Base-by-base conservation (phyloP, 1,284 basidiomycete genomes). In the Austroboletus novae-zelandiae region DNA sequence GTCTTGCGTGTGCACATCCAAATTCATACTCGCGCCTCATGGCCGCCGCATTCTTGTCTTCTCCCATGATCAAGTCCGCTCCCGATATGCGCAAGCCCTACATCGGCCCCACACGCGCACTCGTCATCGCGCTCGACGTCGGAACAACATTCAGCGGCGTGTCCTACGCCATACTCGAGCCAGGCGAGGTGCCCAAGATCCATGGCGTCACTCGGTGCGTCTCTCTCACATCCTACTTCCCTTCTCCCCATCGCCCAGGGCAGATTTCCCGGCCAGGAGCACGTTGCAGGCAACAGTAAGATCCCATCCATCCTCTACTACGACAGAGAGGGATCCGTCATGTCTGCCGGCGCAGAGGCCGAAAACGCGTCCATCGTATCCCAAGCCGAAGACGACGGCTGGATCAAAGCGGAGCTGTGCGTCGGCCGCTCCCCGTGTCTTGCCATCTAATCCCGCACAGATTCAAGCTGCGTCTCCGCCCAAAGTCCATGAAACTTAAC, bases 271-370 rank as follows among this genome's bases (percentile, higher is more conserved):
- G 86, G 86, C 18, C 87, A 90, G 68, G 86, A 89, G 69, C 84
- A 89, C 74, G 84, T 86, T 46, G 86, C 82, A n/a, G 87, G 88
- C 43, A 89, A 88, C 65, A 82, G 84, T 51, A 90, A 90, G 71
- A 89, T 90, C 60, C 86, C 88, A 40, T 82, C 87, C 23, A 67
- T 86, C 25, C 76, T 89, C 66, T 88, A 81, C 65, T 89, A 89
- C 57, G 83, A 89, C 61, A 71, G 68, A 54, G 60, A 73, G 42
- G 86, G 86, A 11, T 72, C 68, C 52, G 75, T 89, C 72, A 79
- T 78, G 68, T 84, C 79, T 41, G 85, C 84, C 17, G 88, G 87
- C 15, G 86, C 87, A 50, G 86, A 89, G 63, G 82, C 86, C 45
- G 86, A 89, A 40, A 77, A 70, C 39, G 74, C 75, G 17, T 72